A percentile compares a stretch with the other conserved stretches of the same genome.
Evolutionary conservation across 148 eudicot genomes (phyloP).

Genomic region (Pharnaceum exiguum): DNA sequence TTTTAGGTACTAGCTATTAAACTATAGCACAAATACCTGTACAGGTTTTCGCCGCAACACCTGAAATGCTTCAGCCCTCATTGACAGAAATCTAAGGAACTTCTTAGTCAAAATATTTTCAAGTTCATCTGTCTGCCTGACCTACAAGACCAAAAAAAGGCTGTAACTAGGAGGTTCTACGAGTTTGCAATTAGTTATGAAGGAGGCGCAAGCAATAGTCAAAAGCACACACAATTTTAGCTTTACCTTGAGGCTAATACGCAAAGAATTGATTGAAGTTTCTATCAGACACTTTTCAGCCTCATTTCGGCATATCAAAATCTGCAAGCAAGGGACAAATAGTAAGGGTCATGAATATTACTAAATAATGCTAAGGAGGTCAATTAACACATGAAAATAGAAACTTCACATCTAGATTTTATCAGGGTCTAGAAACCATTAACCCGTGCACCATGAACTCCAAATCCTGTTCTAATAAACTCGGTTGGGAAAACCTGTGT

Average conservation of each 20-base stretch:
- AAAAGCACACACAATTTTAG: neutral
- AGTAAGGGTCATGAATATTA: conserved; percentile 6
- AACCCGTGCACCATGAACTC: neutral
- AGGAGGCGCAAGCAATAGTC: neutral
- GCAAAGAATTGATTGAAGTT: conserved; percentile 86
- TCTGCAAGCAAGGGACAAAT: conserved; percentile 51
- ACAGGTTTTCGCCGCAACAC: conserved; percentile 95
- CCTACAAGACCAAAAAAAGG: conserved; percentile 33
- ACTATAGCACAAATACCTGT: conserved; percentile 55
- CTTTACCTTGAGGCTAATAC: conserved; percentile 92
- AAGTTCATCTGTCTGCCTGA: conserved; percentile 95
- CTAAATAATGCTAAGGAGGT: conserved; percentile 2
- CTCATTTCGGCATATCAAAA: conserved; percentile 90
- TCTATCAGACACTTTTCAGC: conserved; percentile 97
- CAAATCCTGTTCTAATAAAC: neutral
- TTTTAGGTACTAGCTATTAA: neutral
- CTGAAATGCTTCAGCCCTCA: conserved; percentile 99
- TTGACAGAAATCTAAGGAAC: conserved; percentile 90
- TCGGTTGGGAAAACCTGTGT: neutral
- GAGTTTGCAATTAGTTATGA: neutral
- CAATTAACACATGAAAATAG: neutral
- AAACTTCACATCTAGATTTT: neutral
- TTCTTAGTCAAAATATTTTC: conserved; percentile 92
- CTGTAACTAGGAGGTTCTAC: neutral
- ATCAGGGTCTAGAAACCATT: neutral